phyloP scores from a whole-genome alignment of 495 filamentous ascomycete species.

The Penicillium manginii region DNA sequence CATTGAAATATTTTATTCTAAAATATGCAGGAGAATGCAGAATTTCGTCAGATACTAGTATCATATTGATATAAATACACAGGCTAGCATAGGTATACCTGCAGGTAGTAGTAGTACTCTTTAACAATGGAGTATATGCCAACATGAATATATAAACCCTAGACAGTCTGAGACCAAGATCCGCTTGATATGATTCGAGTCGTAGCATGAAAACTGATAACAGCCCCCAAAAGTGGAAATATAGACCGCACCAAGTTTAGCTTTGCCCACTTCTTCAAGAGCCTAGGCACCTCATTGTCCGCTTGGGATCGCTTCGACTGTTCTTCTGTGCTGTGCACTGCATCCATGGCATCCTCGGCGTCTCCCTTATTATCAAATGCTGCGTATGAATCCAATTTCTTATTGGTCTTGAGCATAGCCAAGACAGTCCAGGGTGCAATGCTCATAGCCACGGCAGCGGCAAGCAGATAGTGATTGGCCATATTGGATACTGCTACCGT shows the following conservation, averaged over 20 bases:
- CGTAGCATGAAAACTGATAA: not conserved
- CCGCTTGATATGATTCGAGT: not conserved
- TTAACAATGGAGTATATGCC: too few species aligned
- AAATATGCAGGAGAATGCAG: too few species aligned
- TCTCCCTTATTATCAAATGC: not conserved
- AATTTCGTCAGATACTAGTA: too few species aligned
- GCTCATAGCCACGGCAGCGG: not conserved
- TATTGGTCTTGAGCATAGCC: slow-evolving; percentile 3
- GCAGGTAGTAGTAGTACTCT: too few species aligned
- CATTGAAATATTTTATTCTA: too few species aligned
- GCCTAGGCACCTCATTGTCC: not conserved
- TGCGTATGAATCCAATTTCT: not conserved
- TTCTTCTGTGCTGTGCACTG: not conserved
- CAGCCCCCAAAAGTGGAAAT: not conserved
- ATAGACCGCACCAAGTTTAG: not conserved
- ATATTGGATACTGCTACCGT: not conserved
- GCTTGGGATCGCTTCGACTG: not conserved
- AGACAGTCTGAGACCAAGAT: not conserved
- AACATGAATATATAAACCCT: not conserved
- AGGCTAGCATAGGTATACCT: too few species aligned
- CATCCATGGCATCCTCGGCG: not conserved
- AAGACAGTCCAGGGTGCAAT: not conserved
- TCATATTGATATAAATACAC: too few species aligned
- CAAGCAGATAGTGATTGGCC: not conserved
- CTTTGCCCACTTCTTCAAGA: slow-evolving; percentile 3